phyloP scores from a whole-genome alignment of 768 basidiomycete genomes.

The Tephrocybe rancida region DNA sequence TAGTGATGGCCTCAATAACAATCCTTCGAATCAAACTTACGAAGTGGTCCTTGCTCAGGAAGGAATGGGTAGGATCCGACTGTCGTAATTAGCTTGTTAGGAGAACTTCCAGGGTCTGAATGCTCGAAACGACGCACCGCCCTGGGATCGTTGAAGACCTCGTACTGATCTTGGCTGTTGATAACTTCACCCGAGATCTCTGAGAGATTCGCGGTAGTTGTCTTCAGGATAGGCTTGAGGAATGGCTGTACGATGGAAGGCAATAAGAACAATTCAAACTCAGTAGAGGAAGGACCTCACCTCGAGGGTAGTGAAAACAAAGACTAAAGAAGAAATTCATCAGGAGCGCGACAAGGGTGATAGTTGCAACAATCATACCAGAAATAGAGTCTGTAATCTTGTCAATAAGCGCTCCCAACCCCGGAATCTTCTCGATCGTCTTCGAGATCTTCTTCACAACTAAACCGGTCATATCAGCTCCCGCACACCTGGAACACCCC shows the following conservation, averaged over 20 bases:
- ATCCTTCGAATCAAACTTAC: constrained; percentile 40
- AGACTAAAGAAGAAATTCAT: neutral
- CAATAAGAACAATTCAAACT: neutral
- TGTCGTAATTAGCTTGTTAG: constrained; percentile 25
- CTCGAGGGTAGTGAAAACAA: constrained; percentile 37
- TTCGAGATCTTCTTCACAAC: constrained; percentile 80
- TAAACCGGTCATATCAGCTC: constrained; percentile 16
- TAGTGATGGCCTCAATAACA: neutral
- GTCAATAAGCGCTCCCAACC: constrained; percentile 71
- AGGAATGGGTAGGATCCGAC: constrained; percentile 89
- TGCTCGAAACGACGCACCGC: constrained; percentile 51
- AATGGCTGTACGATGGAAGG: constrained; percentile 52
- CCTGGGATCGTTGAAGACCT: constrained; percentile 83
- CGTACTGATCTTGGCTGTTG: constrained; percentile 79
- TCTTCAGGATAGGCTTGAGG: constrained; percentile 76
- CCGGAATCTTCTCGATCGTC: constrained; percentile 82
- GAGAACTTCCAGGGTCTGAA: neutral
- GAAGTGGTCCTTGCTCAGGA: constrained; percentile 89
- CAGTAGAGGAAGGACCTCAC: constrained; percentile 30
- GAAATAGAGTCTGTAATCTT: constrained; percentile 77
- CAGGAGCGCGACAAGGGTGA: neutral
- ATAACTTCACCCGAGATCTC: constrained; percentile 77
- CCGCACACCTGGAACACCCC: neutral
- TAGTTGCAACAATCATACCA: constrained; percentile 34
- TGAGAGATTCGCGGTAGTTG: constrained; percentile 64